Base-by-base conservation (phyloP, 2,329 filamentous ascomycete species). In the Fusarium veterinarium region DNA sequence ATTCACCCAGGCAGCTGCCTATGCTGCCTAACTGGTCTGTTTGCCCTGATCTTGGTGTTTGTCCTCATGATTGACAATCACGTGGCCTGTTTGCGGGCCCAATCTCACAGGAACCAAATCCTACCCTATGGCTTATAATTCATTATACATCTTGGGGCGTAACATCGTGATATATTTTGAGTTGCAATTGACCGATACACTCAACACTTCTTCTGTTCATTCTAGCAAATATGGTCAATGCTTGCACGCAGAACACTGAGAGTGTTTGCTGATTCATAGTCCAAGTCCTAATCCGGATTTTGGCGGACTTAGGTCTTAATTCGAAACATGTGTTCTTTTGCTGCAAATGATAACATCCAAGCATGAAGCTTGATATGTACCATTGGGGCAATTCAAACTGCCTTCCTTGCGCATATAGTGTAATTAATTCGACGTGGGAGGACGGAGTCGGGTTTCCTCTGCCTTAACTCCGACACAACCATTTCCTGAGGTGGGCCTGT, bases 201-300 rank as follows among this genome's bases (percentile, higher is more conserved):
- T 20, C 4, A 14, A 3, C 9, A 3, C 6, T 20, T 9, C 17
- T 1, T 0, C 5, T 20, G 5, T 14, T 3, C 9, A 7, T 19
- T 28, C 11, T 3, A 8, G 1, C 3, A 9, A 14, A 20, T 10
- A 25, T 25, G 23, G 23, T 25, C 23, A 25, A 25, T 25, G 23
- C 23, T 25, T 25, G 23, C 23, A 25, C 23, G 23, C 4, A 7
- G 25, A 10, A 28, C 1, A 20, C 20, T 8, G 16, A 10, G 0
- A 6, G 23, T 13, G 0, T 8, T 9, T 11, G 16, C 41, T 44
- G 4, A 12, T 9, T 25, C 23, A 25, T 25, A 25, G 23, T 25
- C 23, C 23, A 25, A 25, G 23, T 25, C 23, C 23, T 25, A 25
- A 1, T 25, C 23, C 23, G 23, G 23, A 25, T 25, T 25, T 49